These are phyloP conservation scores for Diversispora eburnea DNA, from an alignment of 192 early-diverging fungal species.

Conservation along the genomic window DNA sequence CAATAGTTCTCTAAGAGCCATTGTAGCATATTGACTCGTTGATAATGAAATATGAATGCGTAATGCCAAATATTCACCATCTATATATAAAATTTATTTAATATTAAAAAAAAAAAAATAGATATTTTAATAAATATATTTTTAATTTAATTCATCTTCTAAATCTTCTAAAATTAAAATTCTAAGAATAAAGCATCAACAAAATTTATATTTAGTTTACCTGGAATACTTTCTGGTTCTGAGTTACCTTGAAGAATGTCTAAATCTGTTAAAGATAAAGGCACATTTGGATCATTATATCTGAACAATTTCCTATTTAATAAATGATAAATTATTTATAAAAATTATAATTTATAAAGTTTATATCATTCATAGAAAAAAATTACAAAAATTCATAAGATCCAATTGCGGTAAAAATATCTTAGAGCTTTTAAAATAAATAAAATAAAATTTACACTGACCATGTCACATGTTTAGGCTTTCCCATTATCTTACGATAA, in stretches of 20 bases:
- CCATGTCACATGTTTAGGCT: constrained; percentile 58
- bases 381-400: neutral
- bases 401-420: no score
- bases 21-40: constrained; percentile 91
- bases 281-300: constrained; percentile 58
- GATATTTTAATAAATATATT: neutral
- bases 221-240: constrained; percentile 31
- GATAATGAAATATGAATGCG: constrained; percentile 73
- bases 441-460: neutral
- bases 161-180: no score
- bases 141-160: constrained; percentile 12
- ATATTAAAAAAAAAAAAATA: constrained; percentile 20
- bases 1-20: constrained; percentile 91
- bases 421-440: constrained; percentile 4
- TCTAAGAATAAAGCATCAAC: no score
- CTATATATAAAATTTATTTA: constrained; percentile 27
- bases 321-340: neutral
- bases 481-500: constrained; percentile 61
- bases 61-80: constrained; percentile 70
- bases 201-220: neutral
- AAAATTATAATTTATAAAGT: neutral
- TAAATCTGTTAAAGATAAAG: constrained; percentile 61
- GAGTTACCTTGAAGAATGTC: constrained; percentile 55
- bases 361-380: neutral
- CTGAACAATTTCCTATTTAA: constrained; percentile 52